phyloP scores from a whole-genome alignment of 768 basidiomycete species.

The Boletellus ananas region DNA sequence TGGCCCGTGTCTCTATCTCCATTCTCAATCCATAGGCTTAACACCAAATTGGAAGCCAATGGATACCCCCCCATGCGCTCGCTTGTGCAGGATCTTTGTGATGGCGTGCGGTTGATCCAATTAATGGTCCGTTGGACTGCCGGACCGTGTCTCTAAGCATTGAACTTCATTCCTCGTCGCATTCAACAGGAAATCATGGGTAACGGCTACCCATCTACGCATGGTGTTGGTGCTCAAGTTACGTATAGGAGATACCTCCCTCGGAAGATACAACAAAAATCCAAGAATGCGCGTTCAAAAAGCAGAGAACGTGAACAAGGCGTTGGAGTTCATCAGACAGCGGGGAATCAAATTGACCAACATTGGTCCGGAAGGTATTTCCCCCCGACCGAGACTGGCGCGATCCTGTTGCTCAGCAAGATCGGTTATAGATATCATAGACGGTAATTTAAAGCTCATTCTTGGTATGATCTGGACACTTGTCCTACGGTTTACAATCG shows the following conservation, averaged over 20 bases:
- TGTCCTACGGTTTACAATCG: constrained; percentile 95
- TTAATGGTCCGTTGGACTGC: constrained; percentile 61
- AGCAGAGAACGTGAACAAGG: constrained; percentile 97
- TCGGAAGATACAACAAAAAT: constrained; percentile 89
- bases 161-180: neutral
- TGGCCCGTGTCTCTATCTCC: neutral
- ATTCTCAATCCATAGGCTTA: constrained; percentile 62
- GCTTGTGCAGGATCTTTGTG: constrained; percentile 85
- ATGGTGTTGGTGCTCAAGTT: constrained; percentile 7
- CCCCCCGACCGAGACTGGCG: neutral
- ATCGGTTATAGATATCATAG: constrained; percentile 79
- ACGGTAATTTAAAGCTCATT: constrained; percentile 97
- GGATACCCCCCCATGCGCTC: constrained; percentile 87
- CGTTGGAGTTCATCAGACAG: constrained; percentile 91
- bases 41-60: constrained; percentile 86
- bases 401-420: neutral
- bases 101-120: constrained; percentile 94
- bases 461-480: constrained; percentile 99
- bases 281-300: constrained; percentile 94
- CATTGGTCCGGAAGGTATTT: constrained; percentile 89
- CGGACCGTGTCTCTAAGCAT: neutral
- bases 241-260: constrained; percentile 71
- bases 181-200: constrained; percentile 91
- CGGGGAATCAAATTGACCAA: constrained; percentile 95
- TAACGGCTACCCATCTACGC: constrained; percentile 25